Base-by-base conservation (phyloP, 208 protist genomes). In the Leishmania amazonensis region DNA sequence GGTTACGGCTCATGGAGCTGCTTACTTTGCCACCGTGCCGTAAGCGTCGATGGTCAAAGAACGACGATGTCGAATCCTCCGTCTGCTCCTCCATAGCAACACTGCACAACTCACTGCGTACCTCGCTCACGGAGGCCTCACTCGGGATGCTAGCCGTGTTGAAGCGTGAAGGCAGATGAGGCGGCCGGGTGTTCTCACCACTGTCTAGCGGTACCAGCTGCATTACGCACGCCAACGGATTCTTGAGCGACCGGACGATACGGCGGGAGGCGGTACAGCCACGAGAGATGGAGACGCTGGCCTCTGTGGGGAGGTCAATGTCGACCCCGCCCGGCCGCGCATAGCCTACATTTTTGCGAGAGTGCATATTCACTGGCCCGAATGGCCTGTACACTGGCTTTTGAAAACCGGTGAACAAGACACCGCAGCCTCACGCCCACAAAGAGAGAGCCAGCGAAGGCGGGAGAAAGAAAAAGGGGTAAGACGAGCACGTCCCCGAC, bases 151-250 rank as follows among this genome's bases (percentile, higher is more conserved):
- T 93, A 42, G 80, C 78, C 57, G 83, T 87, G 51, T 75, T 85
- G 35, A 88, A 90, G 58, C 80, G 82, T 38, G 87, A 91, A n/a
- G 85, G 82, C 53, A 90, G 64, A 38, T 84, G 86, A 31, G 80
- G 45, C 19, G 60, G 60, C 0, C 83, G 84, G 45, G 73, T 71
- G 60, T 40, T 73, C 24, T 81, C 67, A 0, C 83, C 84, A 3
- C 76, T 76, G 76, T 96, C 91, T 1, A 96, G 85, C 28, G 90
- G 87, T 53, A 96, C 89, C 51, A 96, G 83, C 75, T 94, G 89
- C 38, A 83, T 93, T 21, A 88, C 83, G 65, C 88, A 87, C 28
- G 82, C 82, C 1, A 86, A 81, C 8, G 85, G 83, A 13, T 75
- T 80, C 70, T 93, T 90, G 21, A 90, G 74, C 0, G 87, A 89